phyloP scores from a whole-genome alignment of 78 protist genomes.

The Isochrysis galbana region DNA sequence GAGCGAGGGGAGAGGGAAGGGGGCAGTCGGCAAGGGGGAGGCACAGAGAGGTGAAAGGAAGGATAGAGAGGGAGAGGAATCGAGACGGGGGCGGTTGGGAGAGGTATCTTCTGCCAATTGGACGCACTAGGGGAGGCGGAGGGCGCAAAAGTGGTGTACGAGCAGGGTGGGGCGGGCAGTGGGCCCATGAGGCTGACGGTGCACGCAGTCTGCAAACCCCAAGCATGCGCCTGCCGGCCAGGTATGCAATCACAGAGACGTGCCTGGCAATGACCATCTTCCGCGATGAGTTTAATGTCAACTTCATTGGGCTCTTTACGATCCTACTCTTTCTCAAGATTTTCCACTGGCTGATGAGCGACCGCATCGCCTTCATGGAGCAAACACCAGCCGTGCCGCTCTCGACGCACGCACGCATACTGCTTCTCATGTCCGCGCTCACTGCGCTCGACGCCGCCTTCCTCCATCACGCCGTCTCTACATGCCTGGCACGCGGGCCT shows the following conservation, averaged over 20 bases:
- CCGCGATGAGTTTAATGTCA: constrained; percentile 78
- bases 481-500: constrained; percentile 52
- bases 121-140: no score
- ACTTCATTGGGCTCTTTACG: constrained; percentile 64
- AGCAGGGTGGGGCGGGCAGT: no score
- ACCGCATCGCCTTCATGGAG: constrained; percentile 42
- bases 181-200: no score
- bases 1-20: no score
- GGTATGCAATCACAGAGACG: constrained; percentile 83
- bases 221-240: no score
- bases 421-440: constrained; percentile 39
- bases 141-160: no score
- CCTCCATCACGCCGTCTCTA: constrained; percentile 34
- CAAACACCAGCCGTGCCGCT: constrained; percentile 59
- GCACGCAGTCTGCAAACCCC: no score
- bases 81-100: no score
- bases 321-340: constrained; percentile 72
- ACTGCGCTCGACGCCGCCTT: constrained; percentile 42
- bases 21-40: no score
- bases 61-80: no score
- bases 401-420: constrained; percentile 57
- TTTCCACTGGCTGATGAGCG: constrained; percentile 80
- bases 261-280: constrained; percentile 87
- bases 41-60: no score
- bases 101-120: no score